Base-by-base conservation (phyloP, 495 filamentous ascomycete genomes). In the Tuber brumale region DNA sequence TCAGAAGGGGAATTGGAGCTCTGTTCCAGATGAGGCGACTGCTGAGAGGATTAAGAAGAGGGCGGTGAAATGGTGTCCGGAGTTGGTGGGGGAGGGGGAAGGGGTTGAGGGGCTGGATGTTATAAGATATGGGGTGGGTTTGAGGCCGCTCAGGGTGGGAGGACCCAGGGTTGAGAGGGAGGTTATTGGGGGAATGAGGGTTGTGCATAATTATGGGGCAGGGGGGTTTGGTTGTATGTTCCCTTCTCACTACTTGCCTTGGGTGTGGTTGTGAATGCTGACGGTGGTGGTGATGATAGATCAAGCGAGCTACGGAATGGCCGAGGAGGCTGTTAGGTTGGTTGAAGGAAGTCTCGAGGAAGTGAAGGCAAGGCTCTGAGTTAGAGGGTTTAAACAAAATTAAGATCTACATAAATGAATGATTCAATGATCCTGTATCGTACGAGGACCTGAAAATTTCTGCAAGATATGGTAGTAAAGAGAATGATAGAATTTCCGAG, bases 191-290 rank as follows among this genome's bases (percentile, higher is more conserved):
- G 87, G 81, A 42, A 86, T 89, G 0, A 89, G 88, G 85, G 89
- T 97, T 16, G 93, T 99, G 76, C 95, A 99, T 83, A 95, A 97
- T 79, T 99, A 99, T 83, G 96, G 96, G 16, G 95, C 97, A 86
- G 94, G 92, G 0, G 95, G 95, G 0, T 97, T 94, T 86, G 95
- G 88, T 31, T 90, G 81, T 82, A 71, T 76, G 42, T 72, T 77
- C 48, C 19, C 4, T 70, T 70, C 7, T 66, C 66, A 23, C 35
- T n/a, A 61, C 31, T 73, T 77, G 35, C 14, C 39, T 31, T 70
- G 14, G 35, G 0, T 19, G 0, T 5, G 41, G 9, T 35, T 27
- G 12, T 4, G 31, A 41, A n/a, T 39, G 46, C 16, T 74, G 42
- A 43, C n/a, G 61, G 27, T 18, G 70, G 43, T 37, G 46, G 46